Evolutionary conservation across 2,329 filamentous ascomycete species (phyloP), one percentile per base, ranked within the genome.

Genomic region (Paecilomyces formosus): DNA sequence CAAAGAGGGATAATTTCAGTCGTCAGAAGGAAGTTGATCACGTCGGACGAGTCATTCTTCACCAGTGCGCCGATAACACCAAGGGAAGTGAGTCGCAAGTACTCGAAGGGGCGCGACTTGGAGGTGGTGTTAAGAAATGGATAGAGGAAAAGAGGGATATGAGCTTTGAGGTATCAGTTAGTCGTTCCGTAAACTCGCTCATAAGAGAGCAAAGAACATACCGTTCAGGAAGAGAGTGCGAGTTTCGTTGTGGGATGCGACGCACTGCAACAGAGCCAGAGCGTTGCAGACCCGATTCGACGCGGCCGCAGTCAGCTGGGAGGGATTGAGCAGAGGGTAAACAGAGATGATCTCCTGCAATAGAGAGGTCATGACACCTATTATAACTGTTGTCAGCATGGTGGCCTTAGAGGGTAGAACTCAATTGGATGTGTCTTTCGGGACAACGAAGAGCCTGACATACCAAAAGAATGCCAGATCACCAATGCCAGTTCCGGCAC

Each of bases 341-440:
- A 99, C 94, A 11, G 93, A 97, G 71, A 99, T 99, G 72, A 99
- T 99, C 78, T 99, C 94, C 75, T 97, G 93, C 33, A 97, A 84
- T 24, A 99, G 82, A 57, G 92, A 96, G 53, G 94, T 97, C 94
- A 99, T 99, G 70, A 99, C 94, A 69, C 92, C 92, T 96, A 64
- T 24, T 64, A 26, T 60, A 60, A 61, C 58, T 39, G n/a, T n/a
- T 59, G 62, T 63, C 57, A 61, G 60, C 61, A 58, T 58, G 68
- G 63, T 64, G 53, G 28, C 45, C 24, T 62, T 56, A 56, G 39
- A 30, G 51, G 55, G 26, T 12, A 13, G 26, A 52, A 24, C 26
- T 15, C 50, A 24, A 52, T 52, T 28, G n/a, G 24, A 52, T 45
- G 39, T 6, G 18, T 45, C 39, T 45, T 18, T 21, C 39, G 18